phyloP scores from a whole-genome alignment of 306 rosid species.

The Herpetospermum pedunculosum region DNA sequence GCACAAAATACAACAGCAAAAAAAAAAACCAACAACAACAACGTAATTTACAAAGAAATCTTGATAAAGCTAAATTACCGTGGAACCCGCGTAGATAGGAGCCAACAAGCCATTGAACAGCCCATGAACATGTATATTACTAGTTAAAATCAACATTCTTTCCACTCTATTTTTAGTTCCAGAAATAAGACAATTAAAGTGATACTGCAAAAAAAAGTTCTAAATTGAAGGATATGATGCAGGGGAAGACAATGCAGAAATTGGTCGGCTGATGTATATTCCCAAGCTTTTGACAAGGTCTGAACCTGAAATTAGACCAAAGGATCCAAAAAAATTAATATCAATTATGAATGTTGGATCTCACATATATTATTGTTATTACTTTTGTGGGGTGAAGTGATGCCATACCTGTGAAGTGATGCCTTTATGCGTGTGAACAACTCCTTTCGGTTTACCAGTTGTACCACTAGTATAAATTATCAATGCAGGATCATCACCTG shows the following conservation, averaged over 20 bases:
- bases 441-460: constrained; percentile 98
- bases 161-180: constrained; percentile 9
- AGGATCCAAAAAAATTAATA: neutral
- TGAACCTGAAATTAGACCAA: constrained; percentile 62
- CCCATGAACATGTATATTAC: constrained; percentile 74
- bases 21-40: neutral
- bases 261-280: constrained; percentile 61
- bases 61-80: constrained; percentile 34
- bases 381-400: neutral
- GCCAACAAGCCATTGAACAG: constrained; percentile 85
- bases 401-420: constrained; percentile 61
- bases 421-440: constrained; percentile 85
- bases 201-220: constrained; percentile 3
- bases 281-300: constrained; percentile 79
- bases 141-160: constrained; percentile 40
- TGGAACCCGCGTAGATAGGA: constrained; percentile 77
- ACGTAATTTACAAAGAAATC: neutral
- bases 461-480: constrained; percentile 90
- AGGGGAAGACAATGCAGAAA: constrained; percentile 83
- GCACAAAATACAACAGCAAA: neutral
- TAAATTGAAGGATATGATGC: constrained; percentile 72
- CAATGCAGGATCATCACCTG: constrained; percentile 87
- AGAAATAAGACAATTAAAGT: constrained; percentile 7
- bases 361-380: neutral
- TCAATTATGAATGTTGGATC: neutral